Percentiles rank a stretch among this genome's conserved stretches.
Evolutionary conservation across 2,329 filamentous ascomycete genomes (phyloP).

Genomic region (Magnaporthiopsis poae): DNA sequence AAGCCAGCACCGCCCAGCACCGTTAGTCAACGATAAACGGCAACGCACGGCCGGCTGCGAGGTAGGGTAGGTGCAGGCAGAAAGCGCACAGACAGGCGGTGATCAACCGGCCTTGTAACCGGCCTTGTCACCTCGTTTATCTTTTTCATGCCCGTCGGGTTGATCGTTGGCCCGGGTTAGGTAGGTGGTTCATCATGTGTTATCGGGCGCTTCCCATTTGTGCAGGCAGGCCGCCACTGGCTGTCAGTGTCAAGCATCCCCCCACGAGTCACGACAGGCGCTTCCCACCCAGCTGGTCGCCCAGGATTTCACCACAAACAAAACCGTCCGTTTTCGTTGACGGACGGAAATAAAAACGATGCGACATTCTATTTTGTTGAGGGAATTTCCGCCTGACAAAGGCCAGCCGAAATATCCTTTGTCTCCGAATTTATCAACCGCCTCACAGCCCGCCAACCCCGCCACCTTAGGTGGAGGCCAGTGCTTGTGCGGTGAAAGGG

Average conservation of each 20-base stretch:
- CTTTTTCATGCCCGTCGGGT: not conserved
- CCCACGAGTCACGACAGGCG: not conserved
- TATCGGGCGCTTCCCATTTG: not conserved
- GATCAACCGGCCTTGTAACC: too few relatives aligned
- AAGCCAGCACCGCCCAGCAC: not conserved
- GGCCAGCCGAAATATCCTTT: not conserved
- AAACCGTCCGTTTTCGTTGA: not conserved
- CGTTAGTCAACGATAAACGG: not conserved
- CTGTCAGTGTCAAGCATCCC: not conserved
- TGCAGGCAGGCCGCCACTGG: not conserved
- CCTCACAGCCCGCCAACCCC: too few relatives aligned
- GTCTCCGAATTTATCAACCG: not conserved
- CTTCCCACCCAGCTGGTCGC: too few relatives aligned
- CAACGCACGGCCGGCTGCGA: not conserved
- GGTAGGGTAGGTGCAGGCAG: too few relatives aligned
- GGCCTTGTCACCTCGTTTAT: not conserved
- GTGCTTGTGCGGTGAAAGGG: not conserved
- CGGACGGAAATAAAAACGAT: not conserved
- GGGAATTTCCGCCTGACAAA: not conserved
- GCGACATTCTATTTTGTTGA: not conserved
- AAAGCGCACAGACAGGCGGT: not conserved
- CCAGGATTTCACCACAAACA: not conserved
- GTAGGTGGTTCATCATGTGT: too few relatives aligned
- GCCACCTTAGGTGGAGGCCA: not conserved
- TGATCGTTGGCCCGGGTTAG: too few relatives aligned